A percentile compares a stretch with the other conserved stretches of the same genome.
These are phyloP conservation scores for Paramecium tetraurelia DNA, from an alignment of 73 alveolate species.

Conservation along the genomic window DNA sequence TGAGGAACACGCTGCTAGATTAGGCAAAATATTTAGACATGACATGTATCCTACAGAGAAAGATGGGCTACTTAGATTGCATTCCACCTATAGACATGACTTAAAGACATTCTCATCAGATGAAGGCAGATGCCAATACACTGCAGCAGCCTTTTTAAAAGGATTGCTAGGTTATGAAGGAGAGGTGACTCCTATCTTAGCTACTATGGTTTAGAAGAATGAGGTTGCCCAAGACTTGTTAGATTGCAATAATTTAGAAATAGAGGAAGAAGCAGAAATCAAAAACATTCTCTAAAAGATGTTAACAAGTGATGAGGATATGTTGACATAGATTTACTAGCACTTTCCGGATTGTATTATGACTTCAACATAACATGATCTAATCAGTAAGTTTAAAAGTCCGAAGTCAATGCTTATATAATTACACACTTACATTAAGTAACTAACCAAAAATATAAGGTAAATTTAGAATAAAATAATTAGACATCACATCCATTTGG, in stretches of 20 bases:
- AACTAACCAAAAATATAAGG: constrained; percentile 48
- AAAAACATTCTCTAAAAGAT: constrained; percentile 70
- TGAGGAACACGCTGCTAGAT: constrained; percentile 82
- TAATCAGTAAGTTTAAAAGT: background rate
- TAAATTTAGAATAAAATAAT: background rate
- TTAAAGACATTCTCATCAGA: constrained; percentile 93
- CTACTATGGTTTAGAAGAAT: constrained; percentile 81
- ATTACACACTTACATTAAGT: background rate
- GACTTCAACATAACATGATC: background rate
- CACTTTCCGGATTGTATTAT: constrained; percentile 15
- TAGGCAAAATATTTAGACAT: constrained; percentile 85
- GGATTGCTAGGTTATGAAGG: constrained; percentile 93
- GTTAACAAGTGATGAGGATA: background rate
- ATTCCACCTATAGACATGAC: constrained; percentile 94
- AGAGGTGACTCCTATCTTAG: constrained; percentile 88
- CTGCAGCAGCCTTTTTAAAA: constrained; percentile 95
- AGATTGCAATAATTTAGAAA: background rate
- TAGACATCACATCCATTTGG: constrained; percentile 20
- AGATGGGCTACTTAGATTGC: constrained; percentile 88
- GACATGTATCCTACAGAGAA: constrained; percentile 85
- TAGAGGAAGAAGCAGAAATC: constrained; percentile 60
- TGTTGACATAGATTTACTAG: background rate
- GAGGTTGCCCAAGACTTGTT: constrained; percentile 76
- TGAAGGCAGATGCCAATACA: constrained; percentile 95
- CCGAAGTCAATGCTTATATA: constrained; percentile 2